Percentiles rank a stretch among this genome's conserved stretches.
These are phyloP conservation scores for Lenzites betulinus DNA, from an alignment of 768 basidiomycete genomes.

Conservation along the genomic window DNA sequence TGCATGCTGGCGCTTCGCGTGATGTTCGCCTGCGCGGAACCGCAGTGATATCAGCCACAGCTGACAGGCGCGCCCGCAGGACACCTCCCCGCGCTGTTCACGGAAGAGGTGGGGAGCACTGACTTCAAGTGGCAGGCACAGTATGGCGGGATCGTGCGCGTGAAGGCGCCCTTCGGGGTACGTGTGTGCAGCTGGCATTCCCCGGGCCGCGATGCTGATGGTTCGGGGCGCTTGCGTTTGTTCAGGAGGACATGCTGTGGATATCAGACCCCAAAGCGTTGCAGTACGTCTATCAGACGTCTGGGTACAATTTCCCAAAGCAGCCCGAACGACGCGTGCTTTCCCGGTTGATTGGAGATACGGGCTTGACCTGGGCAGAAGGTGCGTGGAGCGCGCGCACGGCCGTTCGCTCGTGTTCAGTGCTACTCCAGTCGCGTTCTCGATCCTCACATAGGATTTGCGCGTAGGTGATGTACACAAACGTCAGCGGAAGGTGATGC, in stretches of 20 bases:
- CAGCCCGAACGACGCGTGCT: conserved; percentile 52
- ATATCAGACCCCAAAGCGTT: conserved; percentile 60
- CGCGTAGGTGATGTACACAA: conserved; percentile 29
- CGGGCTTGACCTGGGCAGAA: conserved; percentile 57
- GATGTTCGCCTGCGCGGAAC: neutral
- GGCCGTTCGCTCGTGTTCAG: no score
- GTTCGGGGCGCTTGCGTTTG: neutral
- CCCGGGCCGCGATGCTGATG: neutral
- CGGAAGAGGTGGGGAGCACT: conserved; percentile 50
- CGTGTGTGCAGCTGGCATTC: conserved; percentile 10
- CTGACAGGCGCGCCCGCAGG: conserved; percentile 36
- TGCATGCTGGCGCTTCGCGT: neutral
- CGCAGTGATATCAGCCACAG: neutral
- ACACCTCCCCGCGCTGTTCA: conserved; percentile 50
- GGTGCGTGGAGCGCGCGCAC: conserved; percentile 32
- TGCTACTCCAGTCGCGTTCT: no score
- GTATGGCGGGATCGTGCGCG: conserved; percentile 52
- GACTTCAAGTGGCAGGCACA: conserved; percentile 55
- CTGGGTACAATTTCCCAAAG: conserved; percentile 57
- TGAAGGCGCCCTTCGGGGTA: conserved; percentile 55
- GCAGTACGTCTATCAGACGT: conserved; percentile 58
- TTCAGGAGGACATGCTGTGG: conserved; percentile 52
- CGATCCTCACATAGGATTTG: neutral
- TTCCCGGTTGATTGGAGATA: conserved; percentile 51
- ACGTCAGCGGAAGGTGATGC: conserved; percentile 38